A percentile compares a stretch with the other conserved stretches of the same genome.
These are phyloP conservation scores for Aspergillus alliaceus DNA, from an alignment of 2,329 filamentous ascomycete species.

Conservation along the genomic window DNA sequence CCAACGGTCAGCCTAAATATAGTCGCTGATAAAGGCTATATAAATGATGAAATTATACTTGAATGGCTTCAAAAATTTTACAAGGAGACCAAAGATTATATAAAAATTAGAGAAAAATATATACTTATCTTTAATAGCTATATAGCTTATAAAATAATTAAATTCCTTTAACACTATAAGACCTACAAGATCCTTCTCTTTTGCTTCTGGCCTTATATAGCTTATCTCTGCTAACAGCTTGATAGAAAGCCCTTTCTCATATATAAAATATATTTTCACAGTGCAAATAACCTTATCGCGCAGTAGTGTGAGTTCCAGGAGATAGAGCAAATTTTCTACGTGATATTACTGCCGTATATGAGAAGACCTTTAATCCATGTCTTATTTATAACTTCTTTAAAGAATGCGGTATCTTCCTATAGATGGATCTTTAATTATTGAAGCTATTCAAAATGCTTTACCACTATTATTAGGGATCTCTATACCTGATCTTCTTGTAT, in stretches of 20 bases:
- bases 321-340: not conserved
- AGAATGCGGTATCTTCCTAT: not conserved
- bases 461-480: not conserved
- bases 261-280: not conserved
- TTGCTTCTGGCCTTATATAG: no score
- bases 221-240: no score
- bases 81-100: no score
- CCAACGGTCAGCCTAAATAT: no score
- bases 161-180: no score
- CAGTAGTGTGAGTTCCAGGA: no score
- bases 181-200: no score
- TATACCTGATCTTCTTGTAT: not conserved
- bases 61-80: not conserved
- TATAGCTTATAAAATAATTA: not conserved
- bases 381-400: not conserved
- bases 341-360: not conserved
- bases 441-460: no score
- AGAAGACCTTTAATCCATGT: not conserved
- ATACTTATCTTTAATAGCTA: not conserved
- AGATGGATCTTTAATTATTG: no score
- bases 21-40: no score
- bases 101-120: no score
- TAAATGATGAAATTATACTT: not conserved
- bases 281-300: no score
- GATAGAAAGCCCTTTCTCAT: not conserved